Evolutionary conservation across 1,284 basidiomycete genomes (phyloP).

Genomic region (Ganoderma leucocontextum): DNA sequence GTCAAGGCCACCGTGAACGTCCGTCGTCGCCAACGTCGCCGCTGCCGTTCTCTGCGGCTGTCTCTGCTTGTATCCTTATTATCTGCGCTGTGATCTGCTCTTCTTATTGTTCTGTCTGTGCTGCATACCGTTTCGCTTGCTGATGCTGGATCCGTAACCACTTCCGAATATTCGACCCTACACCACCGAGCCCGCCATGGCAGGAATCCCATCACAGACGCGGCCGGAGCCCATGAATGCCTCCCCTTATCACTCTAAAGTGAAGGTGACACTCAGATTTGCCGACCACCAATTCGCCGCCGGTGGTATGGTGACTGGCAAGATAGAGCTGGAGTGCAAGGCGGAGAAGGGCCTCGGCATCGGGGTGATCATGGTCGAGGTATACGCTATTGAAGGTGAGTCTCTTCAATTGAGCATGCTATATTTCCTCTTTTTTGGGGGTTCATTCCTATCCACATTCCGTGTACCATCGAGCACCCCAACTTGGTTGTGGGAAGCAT

Average conservation of each 20-base stretch:
- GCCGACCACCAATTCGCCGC: slow-evolving; percentile 68
- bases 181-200: slow-evolving; percentile 5
- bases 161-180: not conserved
- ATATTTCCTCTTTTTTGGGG: not conserved
- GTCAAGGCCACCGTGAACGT: slow-evolving; percentile 1
- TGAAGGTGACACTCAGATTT: slow-evolving; percentile 68
- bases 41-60: not conserved
- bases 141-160: slow-evolving; percentile 19
- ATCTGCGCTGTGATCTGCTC: not conserved
- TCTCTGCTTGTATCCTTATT: slow-evolving; percentile 11
- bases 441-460: not conserved
- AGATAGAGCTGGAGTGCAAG: slow-evolving; percentile 79
- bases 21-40: slow-evolving; percentile 8
- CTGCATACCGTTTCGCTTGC: not conserved
- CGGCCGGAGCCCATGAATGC: slow-evolving; percentile 80
- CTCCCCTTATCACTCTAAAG: slow-evolving; percentile 74
- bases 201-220: slow-evolving; percentile 24
- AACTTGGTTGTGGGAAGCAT: not conserved
- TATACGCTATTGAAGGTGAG: slow-evolving; percentile 74
- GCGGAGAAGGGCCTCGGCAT: slow-evolving; percentile 78
- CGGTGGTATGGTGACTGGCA: slow-evolving; percentile 70
- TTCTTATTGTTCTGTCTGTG: not conserved
- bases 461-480: not conserved
- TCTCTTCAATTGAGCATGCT: not conserved
- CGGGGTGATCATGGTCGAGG: slow-evolving; percentile 75